Evolutionary conservation across 2,329 filamentous ascomycete species (phyloP), one percentile per base, ranked within the genome.

Genomic region (Juglanconis sp.): DNA sequence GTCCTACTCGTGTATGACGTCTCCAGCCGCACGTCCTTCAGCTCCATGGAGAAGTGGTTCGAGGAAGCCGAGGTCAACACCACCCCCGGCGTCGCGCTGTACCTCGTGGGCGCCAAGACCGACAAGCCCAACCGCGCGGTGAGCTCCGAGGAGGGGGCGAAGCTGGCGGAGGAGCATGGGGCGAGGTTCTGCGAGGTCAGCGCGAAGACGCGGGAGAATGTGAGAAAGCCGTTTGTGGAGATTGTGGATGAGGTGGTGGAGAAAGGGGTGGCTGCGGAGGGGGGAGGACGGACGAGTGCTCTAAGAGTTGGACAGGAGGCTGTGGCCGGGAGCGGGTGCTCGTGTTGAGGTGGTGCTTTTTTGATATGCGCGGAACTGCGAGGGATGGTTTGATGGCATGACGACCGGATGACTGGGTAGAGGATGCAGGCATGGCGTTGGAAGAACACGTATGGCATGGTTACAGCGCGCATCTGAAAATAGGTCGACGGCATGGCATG

Each of bases 121-220:
- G 82, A 85, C 70, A 79, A 78, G 58, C 74, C 74, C 15, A 67
- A 68, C 57, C 74, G 81, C 46, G 77, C 74, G 15, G 80, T 83
- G 13, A 75, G 74, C 32, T 61, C 66, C 17, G 79, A 79, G 44
- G 81, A 84, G 65, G 82, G 80, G 34, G 70, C 70, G 55, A 73
- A 73, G 13, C 73, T 83, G 51, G 81, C 81, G 2, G 71, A 74
- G 52, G 72, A 74, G 11, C 76, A 80, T 57, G 76, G 75, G 11
- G 76, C 75, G 3, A 70, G 72, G 6, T 84, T 83, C 69, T 82
- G 80, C 64, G 82, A 85, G 70, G 79, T 78, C 48, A 84, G 81
- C 68, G 75, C 79, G 49, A 81, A 81, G 72, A 82, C 81, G 31
- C 73, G 79, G 53, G 78, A 82, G 67, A 79, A 82, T 66, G 76